Base-by-base conservation (phyloP, 2,329 filamentous ascomycete species). In the Gyromitra esculenta region DNA sequence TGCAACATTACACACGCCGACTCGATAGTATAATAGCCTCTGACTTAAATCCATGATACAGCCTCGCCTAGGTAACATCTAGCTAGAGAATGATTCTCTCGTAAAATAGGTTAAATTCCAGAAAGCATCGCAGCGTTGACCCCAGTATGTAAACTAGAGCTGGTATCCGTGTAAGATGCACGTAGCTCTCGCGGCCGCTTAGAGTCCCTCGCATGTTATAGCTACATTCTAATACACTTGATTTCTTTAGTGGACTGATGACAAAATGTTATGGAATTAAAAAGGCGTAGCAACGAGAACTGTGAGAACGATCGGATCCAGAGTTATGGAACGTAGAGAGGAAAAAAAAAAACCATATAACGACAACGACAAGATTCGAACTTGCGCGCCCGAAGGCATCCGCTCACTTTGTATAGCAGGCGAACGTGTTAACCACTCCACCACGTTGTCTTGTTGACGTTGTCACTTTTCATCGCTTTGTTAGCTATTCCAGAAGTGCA, bases 401-500 rank as follows among this genome's bases (percentile, higher is more conserved):
- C 78, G 78, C 78, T 79, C 9, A 70, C 75, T 72, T 72, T 60
- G 31, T 52, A 71, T 78, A 79, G 78, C 78, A 79, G 78, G 78
- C 78, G 78, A 79, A 79, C 78, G 76, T 79, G 78, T 79, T 79
- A 79, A 79, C 78, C 76, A 79, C 78, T 79, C 78, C 78, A 79
- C 77, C 78, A 79, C 78, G 72, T 79, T 79, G 77, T 78, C 78
- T 60, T 43, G 6, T 1, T 31, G 1, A 1, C 3, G 6, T 21
- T 39, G 11, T 41, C 37, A 2, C 5, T 35, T 43, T 45, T 13
- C 21, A 9, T 7, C 37, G 11, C 2, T 9, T 21, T 54, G 7
- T 60, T 37, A 1, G 48, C 25, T n/a, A 3, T 45, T 31, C 67
- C 18, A 62, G 37, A 56, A 21, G 43, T 21, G 62, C 7, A 15